Evolutionary conservation across 305 asterid genomes (phyloP).

Genomic region (Rubia peregrina): DNA sequence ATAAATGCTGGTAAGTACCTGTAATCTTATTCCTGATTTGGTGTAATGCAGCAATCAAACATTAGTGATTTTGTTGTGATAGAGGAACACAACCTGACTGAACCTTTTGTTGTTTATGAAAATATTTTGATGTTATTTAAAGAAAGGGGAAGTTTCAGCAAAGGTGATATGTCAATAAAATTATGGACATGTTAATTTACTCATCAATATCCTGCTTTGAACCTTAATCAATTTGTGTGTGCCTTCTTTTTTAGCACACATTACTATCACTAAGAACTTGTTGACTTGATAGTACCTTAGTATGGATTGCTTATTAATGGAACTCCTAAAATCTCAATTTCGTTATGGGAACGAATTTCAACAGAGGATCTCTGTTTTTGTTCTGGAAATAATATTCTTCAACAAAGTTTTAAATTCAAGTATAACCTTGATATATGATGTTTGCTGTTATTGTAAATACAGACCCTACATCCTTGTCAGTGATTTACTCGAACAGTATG

Average conservation of each 20-base stretch:
- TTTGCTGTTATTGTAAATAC: conserved; percentile 29
- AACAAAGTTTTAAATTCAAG: conserved; percentile 1
- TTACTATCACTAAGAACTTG: neutral
- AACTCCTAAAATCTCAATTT: neutral
- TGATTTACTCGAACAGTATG: conserved; percentile 62
- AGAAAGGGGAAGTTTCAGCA: too few species aligned
- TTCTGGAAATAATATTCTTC: neutral
- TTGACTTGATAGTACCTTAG: neutral
- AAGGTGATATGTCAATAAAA: too few species aligned
- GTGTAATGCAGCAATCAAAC: too few species aligned
- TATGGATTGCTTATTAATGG: neutral
- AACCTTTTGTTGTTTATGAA: too few species aligned
- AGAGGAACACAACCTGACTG: too few species aligned
- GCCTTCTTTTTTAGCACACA: neutral
- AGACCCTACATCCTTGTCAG: conserved; percentile 81
- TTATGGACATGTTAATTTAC: too few species aligned
- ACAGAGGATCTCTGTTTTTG: neutral
- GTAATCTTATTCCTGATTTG: too few species aligned
- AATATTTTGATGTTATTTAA: too few species aligned
- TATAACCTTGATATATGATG: conserved; percentile 16
- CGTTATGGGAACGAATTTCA: neutral
- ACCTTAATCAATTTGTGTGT: neutral
- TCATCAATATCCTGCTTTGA: neutral
- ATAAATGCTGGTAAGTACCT: too few species aligned
- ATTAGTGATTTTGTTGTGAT: too few species aligned